Percentiles rank a stretch among this genome's conserved stretches.
Conservation (phyloP, 805 yeast species). For the Priceomyces fermenticarens region DNA sequence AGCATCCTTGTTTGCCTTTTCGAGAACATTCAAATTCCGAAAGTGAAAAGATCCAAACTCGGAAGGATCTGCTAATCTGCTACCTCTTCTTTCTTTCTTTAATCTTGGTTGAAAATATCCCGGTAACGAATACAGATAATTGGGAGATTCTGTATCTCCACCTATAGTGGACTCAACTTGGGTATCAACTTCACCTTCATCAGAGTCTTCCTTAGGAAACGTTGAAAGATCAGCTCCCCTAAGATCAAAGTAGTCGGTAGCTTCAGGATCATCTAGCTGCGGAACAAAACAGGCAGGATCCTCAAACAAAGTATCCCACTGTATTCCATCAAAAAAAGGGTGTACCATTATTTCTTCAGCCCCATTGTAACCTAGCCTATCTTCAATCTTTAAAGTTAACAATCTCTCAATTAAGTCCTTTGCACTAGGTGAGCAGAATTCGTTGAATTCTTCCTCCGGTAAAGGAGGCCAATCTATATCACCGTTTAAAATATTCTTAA, state of each 20-base stretch:
- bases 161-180: conserved; percentile 1
- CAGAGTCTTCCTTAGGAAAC: conserved; percentile 46
- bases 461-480: conserved; percentile 82
- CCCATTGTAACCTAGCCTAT: conserved; percentile 76
- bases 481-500: conserved; percentile 72
- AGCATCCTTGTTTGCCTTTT: conserved; percentile 90
- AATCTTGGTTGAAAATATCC: conserved; percentile 1
- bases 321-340: conserved; percentile 66
- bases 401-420: conserved; percentile 68
- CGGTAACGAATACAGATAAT: no score
- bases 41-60: conserved; percentile 94
- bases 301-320: conserved; percentile 71
- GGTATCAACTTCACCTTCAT: conserved; percentile 15
- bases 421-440: conserved; percentile 61
- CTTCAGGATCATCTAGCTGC: conserved; percentile 69
- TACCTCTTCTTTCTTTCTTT: conserved; percentile 66
- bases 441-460: conserved; percentile 48
- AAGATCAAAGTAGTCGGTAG: conserved; percentile 85
- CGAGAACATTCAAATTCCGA: conserved; percentile 84
- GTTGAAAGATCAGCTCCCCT: conserved; percentile 80
- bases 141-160: not conserved
- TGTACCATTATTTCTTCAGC: conserved; percentile 77
- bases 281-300: conserved; percentile 87
- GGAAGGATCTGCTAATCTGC: conserved; percentile 65
- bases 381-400: conserved; percentile 58